Evolutionary conservation across 495 filamentous ascomycete species (phyloP).

Genomic region (Amphirosellinia nigrospora): DNA sequence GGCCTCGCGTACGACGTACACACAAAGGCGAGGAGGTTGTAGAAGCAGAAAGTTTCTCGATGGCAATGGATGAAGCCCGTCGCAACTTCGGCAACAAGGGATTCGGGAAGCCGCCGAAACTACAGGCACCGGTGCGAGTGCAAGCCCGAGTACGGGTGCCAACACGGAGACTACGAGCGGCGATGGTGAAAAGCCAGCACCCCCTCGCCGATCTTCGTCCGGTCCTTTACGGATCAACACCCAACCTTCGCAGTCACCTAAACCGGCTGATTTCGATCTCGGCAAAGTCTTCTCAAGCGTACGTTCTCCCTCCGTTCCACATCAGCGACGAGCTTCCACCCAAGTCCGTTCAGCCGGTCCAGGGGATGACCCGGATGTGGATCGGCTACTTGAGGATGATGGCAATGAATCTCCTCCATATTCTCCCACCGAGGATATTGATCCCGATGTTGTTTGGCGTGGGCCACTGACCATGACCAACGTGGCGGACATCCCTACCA

Average conservation of each 20-base stretch:
- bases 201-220: constrained; percentile 33
- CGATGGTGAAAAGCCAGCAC: constrained; percentile 27
- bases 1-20: constrained; percentile 83
- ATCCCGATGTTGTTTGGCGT: constrained; percentile 78
- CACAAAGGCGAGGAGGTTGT: constrained; percentile 96
- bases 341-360: constrained; percentile 53
- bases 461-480: constrained; percentile 79
- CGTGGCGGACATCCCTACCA: constrained; percentile 73
- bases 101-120: constrained; percentile 42
- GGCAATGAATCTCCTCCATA: constrained; percentile 84
- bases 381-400: constrained; percentile 85
- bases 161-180: constrained; percentile 40
- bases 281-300: constrained; percentile 73
- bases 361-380: constrained; percentile 83
- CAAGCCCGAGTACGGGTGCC: not conserved
- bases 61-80: constrained; percentile 46
- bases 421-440: constrained; percentile 72
- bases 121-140: constrained; percentile 11
- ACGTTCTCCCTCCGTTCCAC: constrained; percentile 59
- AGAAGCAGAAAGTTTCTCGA: constrained; percentile 61
- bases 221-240: constrained; percentile 58
- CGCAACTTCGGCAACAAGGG: constrained; percentile 48
- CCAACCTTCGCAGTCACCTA: constrained; percentile 51
- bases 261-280: constrained; percentile 67
- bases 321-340: constrained; percentile 54